These are phyloP conservation scores for Phaeosphaeria sp. DNA, from an alignment of 2,329 filamentous ascomycete species.

Conservation along the genomic window DNA sequence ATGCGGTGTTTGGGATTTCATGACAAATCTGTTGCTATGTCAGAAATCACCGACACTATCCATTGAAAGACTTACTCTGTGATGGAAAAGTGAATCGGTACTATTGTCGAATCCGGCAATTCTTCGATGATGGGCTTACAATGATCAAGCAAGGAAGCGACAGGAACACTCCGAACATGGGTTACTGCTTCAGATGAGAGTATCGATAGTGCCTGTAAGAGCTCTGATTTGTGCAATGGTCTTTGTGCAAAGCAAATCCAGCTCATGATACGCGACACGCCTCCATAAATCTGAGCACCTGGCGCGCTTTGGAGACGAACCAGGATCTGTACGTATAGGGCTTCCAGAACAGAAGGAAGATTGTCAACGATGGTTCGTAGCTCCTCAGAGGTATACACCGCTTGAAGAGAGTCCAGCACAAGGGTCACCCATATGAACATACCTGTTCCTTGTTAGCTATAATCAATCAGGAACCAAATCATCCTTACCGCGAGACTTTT, in stretches of 20 bases:
- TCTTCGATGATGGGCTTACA: constrained; percentile 35
- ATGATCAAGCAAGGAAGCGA: constrained; percentile 25
- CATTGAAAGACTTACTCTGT: constrained; percentile 15
- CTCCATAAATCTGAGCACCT: constrained; percentile 6
- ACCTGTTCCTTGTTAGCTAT: neutral
- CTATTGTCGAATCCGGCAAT: constrained; percentile 13
- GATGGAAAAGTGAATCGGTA: constrained; percentile 27
- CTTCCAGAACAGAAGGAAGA: constrained; percentile 12
- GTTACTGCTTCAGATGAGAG: neutral
- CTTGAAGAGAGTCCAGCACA: neutral
- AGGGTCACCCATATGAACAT: neutral
- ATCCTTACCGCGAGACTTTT: too few species aligned
- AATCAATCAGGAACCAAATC: too few species aligned
- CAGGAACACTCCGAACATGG: constrained; percentile 6
- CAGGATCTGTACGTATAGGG: constrained; percentile 13
- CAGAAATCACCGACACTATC: neutral
- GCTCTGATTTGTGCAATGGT: constrained; percentile 15
- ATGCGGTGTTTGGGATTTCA: neutral
- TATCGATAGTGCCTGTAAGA: constrained; percentile 11
- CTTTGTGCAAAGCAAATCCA: constrained; percentile 19
- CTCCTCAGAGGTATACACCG: neutral
- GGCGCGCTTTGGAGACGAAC: constrained; percentile 5
- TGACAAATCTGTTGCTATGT: neutral
- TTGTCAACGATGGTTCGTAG: constrained; percentile 12
- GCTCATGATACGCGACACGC: constrained; percentile 16